Base-by-base conservation (phyloP, 305 asterid species). In the Solanum hybrid region DNA sequence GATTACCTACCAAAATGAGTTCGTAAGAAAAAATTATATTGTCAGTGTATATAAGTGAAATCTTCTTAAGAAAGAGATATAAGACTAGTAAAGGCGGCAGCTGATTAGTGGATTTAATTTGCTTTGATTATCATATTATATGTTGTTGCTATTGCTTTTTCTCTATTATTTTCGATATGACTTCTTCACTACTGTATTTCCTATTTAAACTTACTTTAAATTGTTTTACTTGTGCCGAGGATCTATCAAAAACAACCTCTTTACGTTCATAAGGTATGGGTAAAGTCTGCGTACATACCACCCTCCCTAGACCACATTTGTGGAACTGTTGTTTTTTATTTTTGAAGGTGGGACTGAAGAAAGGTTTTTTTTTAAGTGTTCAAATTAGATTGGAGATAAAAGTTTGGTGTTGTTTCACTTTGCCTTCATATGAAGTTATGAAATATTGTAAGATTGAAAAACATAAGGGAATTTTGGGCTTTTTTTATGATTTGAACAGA, bases 341-440 rank as follows among this genome's bases (percentile, higher is more conserved):
- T 71, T 71, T 11, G 34, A 71, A 71, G 76, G 32, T 71, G 32
- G 77, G 34, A 71, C 34, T 26, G 8, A 71, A 26, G 31, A 26
- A 26, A 19, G 11, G 0, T 69, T 71, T 10, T 24, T 66, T 69
- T 24, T 26, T 69, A 0, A 26, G 17, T 71, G 31, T n/a, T 24
- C 2, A 71, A 0, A 26, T 26, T 71, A 26, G 1, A 71, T 71
- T 71, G 34, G 77, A 26, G 77, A 71, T 1, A 71, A 71, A 19
- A 60, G 96, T 93, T 93, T 90, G 97, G 94, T 94, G 96, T 91
- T 91, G 94, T 93, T 94, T 94, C 94, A 94, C 94, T 93, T 97
- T 95, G 96, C 96, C 96, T 95, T 89, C 95, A 93, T 84, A 91
- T 92, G 92, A 93, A 94, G 94, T 92, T 85, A 81, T 42, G 71